phyloP scores from a whole-genome alignment of 148 eudicot species.

The Gaultheria prostrata region DNA sequence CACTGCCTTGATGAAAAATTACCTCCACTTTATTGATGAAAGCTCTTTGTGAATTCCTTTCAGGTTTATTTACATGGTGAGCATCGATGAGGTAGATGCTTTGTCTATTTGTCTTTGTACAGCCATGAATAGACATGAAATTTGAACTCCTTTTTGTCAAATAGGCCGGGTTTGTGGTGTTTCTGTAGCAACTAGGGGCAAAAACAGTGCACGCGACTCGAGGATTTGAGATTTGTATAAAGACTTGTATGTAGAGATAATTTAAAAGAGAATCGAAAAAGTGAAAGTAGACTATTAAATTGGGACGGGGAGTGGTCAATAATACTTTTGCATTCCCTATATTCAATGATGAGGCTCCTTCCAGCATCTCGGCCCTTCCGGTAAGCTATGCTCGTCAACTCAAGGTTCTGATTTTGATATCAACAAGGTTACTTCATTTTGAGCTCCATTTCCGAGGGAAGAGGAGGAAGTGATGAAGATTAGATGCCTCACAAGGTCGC shows the following conservation, averaged over 20 bases:
- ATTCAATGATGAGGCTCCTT: slow-evolving; percentile 79
- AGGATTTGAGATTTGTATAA: slow-evolving; percentile 5
- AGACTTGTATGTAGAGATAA: not conserved
- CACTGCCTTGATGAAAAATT: not conserved
- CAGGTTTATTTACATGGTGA: slow-evolving; percentile 4
- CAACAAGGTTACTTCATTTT: slow-evolving; percentile 71
- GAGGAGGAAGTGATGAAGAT: slow-evolving; percentile 73
- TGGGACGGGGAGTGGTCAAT: no score
- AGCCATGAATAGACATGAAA: not conserved
- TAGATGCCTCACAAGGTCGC: slow-evolving; percentile 78
- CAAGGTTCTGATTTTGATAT: slow-evolving; percentile 62
- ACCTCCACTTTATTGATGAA: not conserved
- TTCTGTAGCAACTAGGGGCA: not conserved
- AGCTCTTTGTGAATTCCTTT: not conserved
- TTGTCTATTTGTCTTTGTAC: slow-evolving; percentile 5
- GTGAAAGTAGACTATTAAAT: no score
- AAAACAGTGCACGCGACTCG: not conserved
- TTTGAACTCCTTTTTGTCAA: not conserved
- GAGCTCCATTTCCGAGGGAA: slow-evolving; percentile 68
- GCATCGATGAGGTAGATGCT: slow-evolving; percentile 1
- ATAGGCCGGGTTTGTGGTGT: not conserved
- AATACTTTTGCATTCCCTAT: slow-evolving; percentile 72
- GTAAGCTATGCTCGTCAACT: slow-evolving; percentile 47
- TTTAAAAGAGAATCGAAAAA: no score
- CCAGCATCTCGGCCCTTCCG: slow-evolving; percentile 72